Conservation (phyloP, 768 basidiomycete species). For the Lentinus tigrinus region DNA sequence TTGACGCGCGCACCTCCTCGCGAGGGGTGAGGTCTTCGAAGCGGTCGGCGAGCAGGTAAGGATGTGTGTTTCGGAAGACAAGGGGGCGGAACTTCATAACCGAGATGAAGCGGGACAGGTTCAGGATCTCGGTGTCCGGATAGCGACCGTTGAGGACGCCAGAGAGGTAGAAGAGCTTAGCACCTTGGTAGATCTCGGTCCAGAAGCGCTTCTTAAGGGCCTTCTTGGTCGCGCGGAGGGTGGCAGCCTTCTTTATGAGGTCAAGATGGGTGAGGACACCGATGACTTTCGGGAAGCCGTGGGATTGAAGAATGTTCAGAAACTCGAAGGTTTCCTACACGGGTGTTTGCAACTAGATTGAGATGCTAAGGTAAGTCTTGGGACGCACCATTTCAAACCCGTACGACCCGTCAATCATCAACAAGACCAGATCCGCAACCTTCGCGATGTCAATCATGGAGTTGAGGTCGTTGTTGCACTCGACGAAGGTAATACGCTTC, state of each 20-base stretch:
- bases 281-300: constrained; percentile 98
- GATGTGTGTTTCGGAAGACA: constrained; percentile 92
- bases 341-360: neutral
- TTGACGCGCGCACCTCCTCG: constrained; percentile 70
- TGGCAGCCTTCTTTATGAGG: constrained; percentile 88
- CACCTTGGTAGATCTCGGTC: constrained; percentile 99
- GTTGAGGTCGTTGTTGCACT: constrained; percentile 96
- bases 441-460: constrained; percentile 99
- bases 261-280: constrained; percentile 95
- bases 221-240: constrained; percentile 89
- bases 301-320: constrained; percentile 92
- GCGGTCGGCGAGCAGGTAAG: constrained; percentile 92
- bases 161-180: constrained; percentile 90
- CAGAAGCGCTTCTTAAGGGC: constrained; percentile 97
- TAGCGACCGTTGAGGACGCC: constrained; percentile 97
- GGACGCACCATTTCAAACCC: constrained; percentile 94
- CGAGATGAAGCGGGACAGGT: constrained; percentile 92
- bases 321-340: constrained; percentile 97
- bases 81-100: constrained; percentile 99
- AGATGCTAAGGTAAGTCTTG: neutral
- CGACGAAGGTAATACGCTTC: constrained; percentile 90
- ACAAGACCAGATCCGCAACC: constrained; percentile 90
- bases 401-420: constrained; percentile 98
- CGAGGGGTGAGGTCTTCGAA: constrained; percentile 93
- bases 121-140: constrained; percentile 94